Evolutionary conservation across 352 stramenopile genomes (phyloP), one percentile per base, ranked within the genome.

Genomic region (Bremia lactucae): DNA sequence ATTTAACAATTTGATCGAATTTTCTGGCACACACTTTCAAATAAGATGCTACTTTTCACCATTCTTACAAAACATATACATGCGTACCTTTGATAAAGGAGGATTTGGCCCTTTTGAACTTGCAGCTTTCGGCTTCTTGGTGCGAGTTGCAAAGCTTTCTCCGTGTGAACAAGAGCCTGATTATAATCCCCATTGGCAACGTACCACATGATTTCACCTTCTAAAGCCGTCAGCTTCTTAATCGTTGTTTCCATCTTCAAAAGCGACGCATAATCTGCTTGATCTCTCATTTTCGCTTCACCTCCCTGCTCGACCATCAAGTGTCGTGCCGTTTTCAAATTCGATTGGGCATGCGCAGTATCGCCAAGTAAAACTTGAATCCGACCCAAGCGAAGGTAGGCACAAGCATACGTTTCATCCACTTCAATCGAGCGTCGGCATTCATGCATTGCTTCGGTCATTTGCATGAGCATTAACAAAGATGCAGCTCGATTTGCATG

Each of bases 401-500:
- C 78, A 23, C 71, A 62, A n/a, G 73, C 67, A 35, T 93, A 90
- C 3, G 49, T 55, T n/a, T 68, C 55, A 28, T 93, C 74, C 6
- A 62, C 49, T 9, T 72, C 67, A 16, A 93, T 83, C 19, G 78
- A 80, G 13, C 62, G 36, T 11, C 62, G 44, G 23, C 72, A 83
- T 55, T 93, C 80, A 0, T 68, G 72, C 41, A 83, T 64, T 10
- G 77, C 80, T 54, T 91, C 78, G 6, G 49, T 31, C 10, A 86
- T 68, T 45, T 84, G 69, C 57, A 73, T 63, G 10, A 88, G 20
- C 80, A 89, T 90, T 66, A 90, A 84, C 20, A 86, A 46, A 4
- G 71, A 80, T 10, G 80, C 80, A 2, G 77, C 74, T 26, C 78
- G 65, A 44, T 93, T 93, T 6, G 73, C 64, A 34, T 90, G 76